These are phyloP conservation scores for Solanum dulcamara DNA, from an alignment of 257 asterid genomes.

Conservation along the genomic window DNA sequence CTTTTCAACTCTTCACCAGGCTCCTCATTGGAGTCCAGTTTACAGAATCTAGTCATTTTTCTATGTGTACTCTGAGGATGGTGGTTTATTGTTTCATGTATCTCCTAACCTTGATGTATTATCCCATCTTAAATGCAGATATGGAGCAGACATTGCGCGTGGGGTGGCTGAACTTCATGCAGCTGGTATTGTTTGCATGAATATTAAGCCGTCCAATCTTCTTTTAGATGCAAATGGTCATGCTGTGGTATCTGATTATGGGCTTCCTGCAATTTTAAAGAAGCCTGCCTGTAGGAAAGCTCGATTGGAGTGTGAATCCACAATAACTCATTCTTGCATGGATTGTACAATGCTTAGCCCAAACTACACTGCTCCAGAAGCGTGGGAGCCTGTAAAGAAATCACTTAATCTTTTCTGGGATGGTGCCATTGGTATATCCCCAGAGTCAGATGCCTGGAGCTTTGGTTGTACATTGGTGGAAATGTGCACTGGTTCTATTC, in stretches of 20 bases:
- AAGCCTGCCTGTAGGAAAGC: conserved; percentile 78
- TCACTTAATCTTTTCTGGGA: conserved; percentile 94
- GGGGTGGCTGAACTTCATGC: conserved; percentile 99
- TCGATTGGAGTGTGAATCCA: conserved; percentile 61
- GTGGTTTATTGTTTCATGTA: neutral
- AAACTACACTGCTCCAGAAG: conserved; percentile 96
- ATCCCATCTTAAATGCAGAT: conserved; percentile 39
- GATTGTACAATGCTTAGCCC: conserved; percentile 99
- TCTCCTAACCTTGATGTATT: conserved; percentile 9
- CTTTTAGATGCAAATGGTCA: conserved; percentile 86
- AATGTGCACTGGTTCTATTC: conserved; percentile 98
- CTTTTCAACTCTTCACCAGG: neutral
- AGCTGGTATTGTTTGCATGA: conserved; percentile 97
- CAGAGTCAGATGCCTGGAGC: conserved; percentile 99
- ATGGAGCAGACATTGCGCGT: conserved; percentile 97
- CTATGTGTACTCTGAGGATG: neutral
- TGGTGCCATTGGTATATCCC: conserved; percentile 92
- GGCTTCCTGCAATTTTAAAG: conserved; percentile 89
- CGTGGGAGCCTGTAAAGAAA: conserved; percentile 97
- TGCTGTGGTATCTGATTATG: conserved; percentile 95
- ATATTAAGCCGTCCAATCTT: conserved; percentile 91
- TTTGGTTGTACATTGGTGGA: conserved; percentile 97
- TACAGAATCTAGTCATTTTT: neutral
- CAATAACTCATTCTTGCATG: conserved; percentile 91
- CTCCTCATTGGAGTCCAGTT: neutral